Evolutionary conservation across 2,329 filamentous ascomycete genomes (phyloP), one percentile per base, ranked within the genome.

Genomic region (Coleophoma crateriformis): DNA sequence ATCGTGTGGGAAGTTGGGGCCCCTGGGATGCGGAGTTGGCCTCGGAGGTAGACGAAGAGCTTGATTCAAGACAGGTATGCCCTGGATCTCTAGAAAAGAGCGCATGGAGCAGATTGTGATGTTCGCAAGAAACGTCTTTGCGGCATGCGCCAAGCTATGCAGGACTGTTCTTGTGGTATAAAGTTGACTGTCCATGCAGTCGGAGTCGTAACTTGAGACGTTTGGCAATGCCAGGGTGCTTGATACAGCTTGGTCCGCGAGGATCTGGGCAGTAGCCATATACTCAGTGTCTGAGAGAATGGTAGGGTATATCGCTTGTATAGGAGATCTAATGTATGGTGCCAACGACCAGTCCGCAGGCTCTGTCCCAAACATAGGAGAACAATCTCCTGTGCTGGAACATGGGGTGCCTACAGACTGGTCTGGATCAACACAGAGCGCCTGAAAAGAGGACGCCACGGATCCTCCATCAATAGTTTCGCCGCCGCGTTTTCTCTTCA

Each of bases 221-320:
- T 49, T 49, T 39, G 57, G 54, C 17, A 63, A 19, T 42, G 68
- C 66, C 22, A 67, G 53, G 1, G 67, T 72, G 4, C 81, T 77
- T 10, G 74, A 79, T 2, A 80, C 75, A 19, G 84, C 77, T 61
- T 90, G 86, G 52, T 88, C 84, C 2, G 83, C 84, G n/a, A 89
- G 67, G 35, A 88, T 78, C 58, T 89, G 86, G 0, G 84, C 85
- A 22, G 86, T 74, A 46, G 81, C 79, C 33, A 89, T 80, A 51
- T 79, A 73, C 38, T 87, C 82, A 3, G 81, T 76, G 48, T 84
- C 81, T 1, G 72, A 67, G 14, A 65, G 52, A 12, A 49, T 54
- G 46, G 47, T 61, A 11, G 55, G 55, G 33, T 59, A 54, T 12
- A 55, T 43, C 48, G 61, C 61, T 10, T 80, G 80, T 56, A 84